A percentile compares a stretch with the other conserved stretches of the same genome.
Conservation (phyloP, 306 rosid species). For the Rubus idaeus region DNA sequence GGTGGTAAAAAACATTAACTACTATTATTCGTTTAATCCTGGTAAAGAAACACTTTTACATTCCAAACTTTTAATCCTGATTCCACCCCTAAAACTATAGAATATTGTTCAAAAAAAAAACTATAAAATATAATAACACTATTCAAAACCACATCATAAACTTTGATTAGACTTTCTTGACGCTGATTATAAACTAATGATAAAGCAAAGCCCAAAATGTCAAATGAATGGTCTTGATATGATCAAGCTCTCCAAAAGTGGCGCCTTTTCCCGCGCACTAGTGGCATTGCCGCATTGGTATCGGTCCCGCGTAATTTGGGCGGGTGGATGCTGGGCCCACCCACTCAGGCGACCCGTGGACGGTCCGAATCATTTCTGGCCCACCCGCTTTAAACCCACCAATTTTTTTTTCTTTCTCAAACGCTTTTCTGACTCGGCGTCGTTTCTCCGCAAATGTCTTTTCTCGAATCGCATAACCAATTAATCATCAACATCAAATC, state of each 20-base stretch:
- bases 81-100: not conserved
- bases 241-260: not conserved
- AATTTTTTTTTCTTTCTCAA: too few relatives aligned
- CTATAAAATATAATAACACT: too few relatives aligned
- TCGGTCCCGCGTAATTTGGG: not conserved
- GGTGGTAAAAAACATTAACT: not conserved
- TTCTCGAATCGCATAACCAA: conserved; percentile 22
- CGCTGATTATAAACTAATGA: not conserved
- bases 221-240: not conserved
- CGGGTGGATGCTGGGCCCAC: not conserved
- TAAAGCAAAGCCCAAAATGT: not conserved
- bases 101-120: too few relatives aligned
- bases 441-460: conserved; percentile 27
- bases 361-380: not conserved
- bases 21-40: not conserved
- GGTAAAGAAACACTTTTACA: too few relatives aligned
- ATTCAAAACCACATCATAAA: not conserved
- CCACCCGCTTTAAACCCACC: not conserved
- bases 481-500: conserved; percentile 6
- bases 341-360: not conserved
- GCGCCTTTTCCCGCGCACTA: conserved; percentile 1
- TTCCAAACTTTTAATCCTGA: too few relatives aligned
- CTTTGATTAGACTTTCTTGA: not conserved
- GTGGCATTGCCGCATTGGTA: not conserved
- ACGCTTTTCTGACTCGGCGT: not conserved